These are phyloP conservation scores for Ogataea paradorogensis DNA, from an alignment of 805 yeast genomes.

Conservation along the genomic window DNA sequence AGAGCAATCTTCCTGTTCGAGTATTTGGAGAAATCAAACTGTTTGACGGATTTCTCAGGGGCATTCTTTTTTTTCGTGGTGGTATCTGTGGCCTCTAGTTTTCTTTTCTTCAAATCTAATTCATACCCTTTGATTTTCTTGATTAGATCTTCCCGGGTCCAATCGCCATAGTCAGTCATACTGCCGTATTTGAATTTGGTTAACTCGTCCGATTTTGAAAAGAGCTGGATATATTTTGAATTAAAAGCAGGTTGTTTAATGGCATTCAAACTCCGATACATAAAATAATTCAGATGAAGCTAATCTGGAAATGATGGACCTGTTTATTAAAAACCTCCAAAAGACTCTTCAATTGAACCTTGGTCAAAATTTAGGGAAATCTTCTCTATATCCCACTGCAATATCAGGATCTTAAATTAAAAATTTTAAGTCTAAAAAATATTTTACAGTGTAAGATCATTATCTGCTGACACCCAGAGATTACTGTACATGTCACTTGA, in stretches of 20 bases:
- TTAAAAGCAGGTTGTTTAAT: neutral
- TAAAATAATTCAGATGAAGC: too few species aligned
- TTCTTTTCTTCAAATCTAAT: neutral
- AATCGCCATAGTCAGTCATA: conserved; percentile 44
- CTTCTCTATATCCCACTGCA: too few species aligned
- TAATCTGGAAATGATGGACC: too few species aligned
- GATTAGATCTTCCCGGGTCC: conserved; percentile 69
- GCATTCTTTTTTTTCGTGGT: conserved; percentile 3
- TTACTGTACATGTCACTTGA: neutral
- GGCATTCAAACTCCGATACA: too few species aligned
- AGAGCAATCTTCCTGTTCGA: conserved; percentile 71
- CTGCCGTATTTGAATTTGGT: neutral
- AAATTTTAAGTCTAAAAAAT: neutral
- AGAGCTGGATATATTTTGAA: neutral
- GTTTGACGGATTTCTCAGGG: conserved; percentile 31
- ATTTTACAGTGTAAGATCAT: too few species aligned
- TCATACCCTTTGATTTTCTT: conserved; percentile 58
- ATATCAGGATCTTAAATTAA: too few species aligned
- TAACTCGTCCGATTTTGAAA: neutral
- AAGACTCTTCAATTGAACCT: too few species aligned
- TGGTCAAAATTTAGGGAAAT: neutral
- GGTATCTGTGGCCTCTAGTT: neutral
- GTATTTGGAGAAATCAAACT: conserved; percentile 64
- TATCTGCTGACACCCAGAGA: neutral
- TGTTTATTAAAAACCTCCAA: too few species aligned